Base-by-base conservation (phyloP, 2,329 filamentous ascomycete species). In the Neofusicoccum ribis region DNA sequence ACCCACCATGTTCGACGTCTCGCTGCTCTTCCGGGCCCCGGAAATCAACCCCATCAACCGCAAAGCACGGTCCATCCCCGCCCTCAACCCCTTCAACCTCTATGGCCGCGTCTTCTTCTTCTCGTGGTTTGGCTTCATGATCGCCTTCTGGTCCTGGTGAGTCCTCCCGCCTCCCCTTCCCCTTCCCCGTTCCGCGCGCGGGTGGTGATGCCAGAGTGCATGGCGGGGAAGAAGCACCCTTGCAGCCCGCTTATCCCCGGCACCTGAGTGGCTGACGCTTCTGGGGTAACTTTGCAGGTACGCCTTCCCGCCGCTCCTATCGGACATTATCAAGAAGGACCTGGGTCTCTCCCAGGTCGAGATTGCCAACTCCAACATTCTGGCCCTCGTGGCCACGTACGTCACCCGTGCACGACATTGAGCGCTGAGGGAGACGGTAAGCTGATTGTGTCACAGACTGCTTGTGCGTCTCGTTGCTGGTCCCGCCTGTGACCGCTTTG, bases 101-200 rank as follows among this genome's bases (percentile, higher is more conserved):
- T 93, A 97, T 81, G 93, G 92, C 43, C 86, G 92, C 6, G 92
- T 95, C 0, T 96, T 96, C 78, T 92, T 93, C 82, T 96, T 96
- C 80, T 91, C 90, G 1, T 95, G 91, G 88, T 84, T 93, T 54
- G 91, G 91, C 2, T 95, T 95, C 78, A 88, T 95, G 85, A 86
- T 94, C 62, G 90, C 91, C 7, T 97, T 96, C 79, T 91, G 92
- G 85, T 93, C 91, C 11, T 97, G 86, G 86, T 84, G 75, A 73
- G 80, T 73, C 20, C 44, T 23, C 20, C 20, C 20, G 20, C 2
- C 36, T n/a, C n/a, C n/a, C n/a, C n/a, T n/a, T 14, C 3, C 3
- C 12, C 15, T 56, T 20, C 20, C 20, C 20, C 20, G 20, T 20
- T 20, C 20, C 20, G 20, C 20, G 20, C 20, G 20, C 41, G 41